Conservation (phyloP, 768 basidiomycete genomes). For the Pisolithus albus region DNA sequence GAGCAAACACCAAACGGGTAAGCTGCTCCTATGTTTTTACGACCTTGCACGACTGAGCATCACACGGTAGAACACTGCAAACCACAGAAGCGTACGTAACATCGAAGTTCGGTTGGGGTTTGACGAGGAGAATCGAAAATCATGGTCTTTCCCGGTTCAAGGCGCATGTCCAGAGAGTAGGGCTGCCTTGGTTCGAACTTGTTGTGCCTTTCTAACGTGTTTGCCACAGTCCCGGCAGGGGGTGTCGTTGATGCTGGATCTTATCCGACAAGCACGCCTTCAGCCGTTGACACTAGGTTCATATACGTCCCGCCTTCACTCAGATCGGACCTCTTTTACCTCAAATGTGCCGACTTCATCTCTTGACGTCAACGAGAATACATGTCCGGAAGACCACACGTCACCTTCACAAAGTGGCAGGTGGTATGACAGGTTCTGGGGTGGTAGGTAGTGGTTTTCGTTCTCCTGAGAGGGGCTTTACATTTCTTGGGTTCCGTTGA, state of each 20-base stretch:
- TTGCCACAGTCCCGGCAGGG: constrained; percentile 72
- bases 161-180: constrained; percentile 75
- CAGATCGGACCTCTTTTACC: constrained; percentile 24
- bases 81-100: constrained; percentile 80
- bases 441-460: constrained; percentile 10
- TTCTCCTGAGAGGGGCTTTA: not conserved
- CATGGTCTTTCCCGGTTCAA: constrained; percentile 83
- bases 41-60: not conserved
- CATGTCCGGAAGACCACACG: constrained; percentile 14
- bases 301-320: constrained; percentile 29
- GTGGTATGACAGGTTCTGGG: constrained; percentile 25
- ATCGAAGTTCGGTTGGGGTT: constrained; percentile 88
- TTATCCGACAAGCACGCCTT: constrained; percentile 71
- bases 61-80: constrained; percentile 67
- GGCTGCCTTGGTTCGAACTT: constrained; percentile 18
- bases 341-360: constrained; percentile 16
- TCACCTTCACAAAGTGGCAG: constrained; percentile 9
- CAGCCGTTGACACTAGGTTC: constrained; percentile 42
- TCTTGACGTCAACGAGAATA: constrained; percentile 6
- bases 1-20: constrained; percentile 67
- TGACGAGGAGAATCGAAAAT: constrained; percentile 80
- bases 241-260: constrained; percentile 70
- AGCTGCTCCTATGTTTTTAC: constrained; percentile 17
- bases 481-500: too few species aligned
- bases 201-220: constrained; percentile 5